A percentile compares a stretch with the other conserved stretches of the same genome.
Conservation (phyloP, 2,329 filamentous ascomycete species). For the Zymoseptoria brevis region DNA sequence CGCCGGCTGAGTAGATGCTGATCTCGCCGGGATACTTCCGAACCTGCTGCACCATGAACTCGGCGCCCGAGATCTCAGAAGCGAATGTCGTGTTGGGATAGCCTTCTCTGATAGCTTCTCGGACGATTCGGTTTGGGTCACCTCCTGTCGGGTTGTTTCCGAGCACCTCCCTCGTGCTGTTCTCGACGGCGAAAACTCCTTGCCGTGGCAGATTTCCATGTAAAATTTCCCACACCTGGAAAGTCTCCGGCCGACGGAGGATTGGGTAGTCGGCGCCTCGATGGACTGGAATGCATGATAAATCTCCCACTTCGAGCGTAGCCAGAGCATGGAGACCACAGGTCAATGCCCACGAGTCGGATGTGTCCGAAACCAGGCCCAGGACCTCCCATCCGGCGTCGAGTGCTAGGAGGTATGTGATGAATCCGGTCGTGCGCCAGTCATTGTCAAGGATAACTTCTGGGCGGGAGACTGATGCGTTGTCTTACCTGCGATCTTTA, state of each 20-base stretch:
- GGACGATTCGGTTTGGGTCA: conserved; percentile 36
- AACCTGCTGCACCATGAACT: conserved; percentile 41
- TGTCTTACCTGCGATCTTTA: too few relatives aligned
- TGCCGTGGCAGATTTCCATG: conserved; percentile 41
- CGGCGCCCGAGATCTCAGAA: conserved; percentile 33
- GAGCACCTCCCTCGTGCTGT: conserved; percentile 34
- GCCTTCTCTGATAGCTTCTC: conserved; percentile 39
- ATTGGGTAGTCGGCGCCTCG: conserved; percentile 42
- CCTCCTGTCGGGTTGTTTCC: conserved; percentile 42
- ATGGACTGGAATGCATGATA: conserved; percentile 43
- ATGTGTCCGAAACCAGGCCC: conserved; percentile 36
- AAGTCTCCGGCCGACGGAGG: conserved; percentile 37
- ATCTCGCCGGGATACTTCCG: conserved; percentile 44
- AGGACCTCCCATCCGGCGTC: conserved; percentile 30
- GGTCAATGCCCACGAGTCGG: conserved; percentile 42
- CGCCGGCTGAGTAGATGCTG: conserved; percentile 40
- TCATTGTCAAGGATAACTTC: conserved; percentile 43
- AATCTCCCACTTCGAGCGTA: conserved; percentile 39
- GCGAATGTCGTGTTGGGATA: conserved; percentile 40
- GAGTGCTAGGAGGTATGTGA: conserved; percentile 37
- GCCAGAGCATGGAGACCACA: conserved; percentile 40
- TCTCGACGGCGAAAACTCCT: conserved; percentile 40
- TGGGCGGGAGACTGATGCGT: not conserved
- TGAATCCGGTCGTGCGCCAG: conserved; percentile 37
- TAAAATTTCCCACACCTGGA: conserved; percentile 37